Conservation (phyloP, 768 basidiomycete species). For the Hydnum rufescens region DNA sequence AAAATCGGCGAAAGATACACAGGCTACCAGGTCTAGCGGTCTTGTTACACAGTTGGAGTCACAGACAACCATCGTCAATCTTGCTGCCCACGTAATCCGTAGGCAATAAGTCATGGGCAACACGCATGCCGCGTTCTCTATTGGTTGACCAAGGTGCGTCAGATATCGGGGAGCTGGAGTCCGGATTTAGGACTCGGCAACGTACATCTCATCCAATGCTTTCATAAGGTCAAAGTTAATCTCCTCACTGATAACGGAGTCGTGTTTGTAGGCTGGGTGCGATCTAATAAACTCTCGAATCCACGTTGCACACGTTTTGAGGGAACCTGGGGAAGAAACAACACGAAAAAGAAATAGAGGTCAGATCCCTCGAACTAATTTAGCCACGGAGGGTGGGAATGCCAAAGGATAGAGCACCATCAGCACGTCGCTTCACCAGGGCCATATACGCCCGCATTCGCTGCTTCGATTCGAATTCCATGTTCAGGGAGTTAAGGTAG, state of each 20-base stretch:
- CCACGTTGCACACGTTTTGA: constrained; percentile 87
- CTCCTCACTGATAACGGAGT: constrained; percentile 79
- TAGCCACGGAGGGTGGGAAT: neutral
- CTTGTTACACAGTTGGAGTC: no score
- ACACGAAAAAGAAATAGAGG: no score
- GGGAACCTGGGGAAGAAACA: no score
- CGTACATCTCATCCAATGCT: constrained; percentile 83
- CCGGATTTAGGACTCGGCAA: constrained; percentile 8
- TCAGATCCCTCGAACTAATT: neutral
- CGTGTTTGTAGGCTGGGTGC: constrained; percentile 79
- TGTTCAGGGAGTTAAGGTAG: constrained; percentile 74
- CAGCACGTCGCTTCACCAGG: constrained; percentile 54
- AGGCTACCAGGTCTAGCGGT: no score
- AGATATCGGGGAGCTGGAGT: neutral
- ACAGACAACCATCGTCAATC: constrained; percentile 3
- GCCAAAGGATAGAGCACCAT: constrained; percentile 39
- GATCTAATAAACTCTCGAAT: constrained; percentile 78
- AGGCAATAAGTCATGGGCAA: constrained; percentile 8
- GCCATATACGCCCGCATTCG: constrained; percentile 63
- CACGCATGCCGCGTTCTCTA: constrained; percentile 7
- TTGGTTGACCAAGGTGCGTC: no score
- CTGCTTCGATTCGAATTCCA: constrained; percentile 35
- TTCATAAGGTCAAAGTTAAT: constrained; percentile 89
- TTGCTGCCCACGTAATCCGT: constrained; percentile 6
- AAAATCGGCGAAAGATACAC: no score